Evolutionary conservation across 768 basidiomycete genomes (phyloP).

Genomic region (Russula earlei): DNA sequence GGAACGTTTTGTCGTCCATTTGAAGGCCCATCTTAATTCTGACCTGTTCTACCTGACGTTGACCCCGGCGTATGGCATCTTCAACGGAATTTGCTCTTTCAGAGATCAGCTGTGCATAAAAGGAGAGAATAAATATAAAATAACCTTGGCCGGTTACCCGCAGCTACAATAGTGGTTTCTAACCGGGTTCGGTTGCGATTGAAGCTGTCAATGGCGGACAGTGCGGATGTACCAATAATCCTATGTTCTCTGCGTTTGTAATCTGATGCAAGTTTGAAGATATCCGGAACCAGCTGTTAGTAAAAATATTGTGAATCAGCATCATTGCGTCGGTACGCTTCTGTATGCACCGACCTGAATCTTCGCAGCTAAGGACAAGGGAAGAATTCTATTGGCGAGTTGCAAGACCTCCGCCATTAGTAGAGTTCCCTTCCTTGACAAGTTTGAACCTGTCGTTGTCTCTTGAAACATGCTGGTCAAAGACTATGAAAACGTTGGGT

Average conservation of each 20-base stretch:
- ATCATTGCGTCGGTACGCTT: not conserved
- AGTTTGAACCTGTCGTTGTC: slow-evolving; percentile 52
- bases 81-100: slow-evolving; percentile 70
- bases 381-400: slow-evolving; percentile 80
- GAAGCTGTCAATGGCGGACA: slow-evolving; percentile 86
- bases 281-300: slow-evolving; percentile 63
- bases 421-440: slow-evolving; percentile 85
- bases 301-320: not conserved
- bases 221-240: slow-evolving; percentile 73
- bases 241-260: slow-evolving; percentile 70
- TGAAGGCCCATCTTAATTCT: slow-evolving; percentile 86
- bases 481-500: slow-evolving; percentile 42
- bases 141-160: slow-evolving; percentile 55
- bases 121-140: not conserved
- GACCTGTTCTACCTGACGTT: slow-evolving; percentile 83
- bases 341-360: slow-evolving; percentile 52
- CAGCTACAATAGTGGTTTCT: slow-evolving; percentile 36
- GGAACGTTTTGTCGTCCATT: slow-evolving; percentile 93
- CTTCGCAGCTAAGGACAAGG: slow-evolving; percentile 68
- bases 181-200: slow-evolving; percentile 78
- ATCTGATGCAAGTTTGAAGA: slow-evolving; percentile 78
- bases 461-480: slow-evolving; percentile 81
- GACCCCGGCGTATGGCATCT: slow-evolving; percentile 78
- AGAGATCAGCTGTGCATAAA: not conserved
- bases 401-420: slow-evolving; percentile 88